These are phyloP conservation scores for Claviceps maximensis DNA, from an alignment of 2,329 filamentous ascomycete genomes.

Conservation along the genomic window DNA sequence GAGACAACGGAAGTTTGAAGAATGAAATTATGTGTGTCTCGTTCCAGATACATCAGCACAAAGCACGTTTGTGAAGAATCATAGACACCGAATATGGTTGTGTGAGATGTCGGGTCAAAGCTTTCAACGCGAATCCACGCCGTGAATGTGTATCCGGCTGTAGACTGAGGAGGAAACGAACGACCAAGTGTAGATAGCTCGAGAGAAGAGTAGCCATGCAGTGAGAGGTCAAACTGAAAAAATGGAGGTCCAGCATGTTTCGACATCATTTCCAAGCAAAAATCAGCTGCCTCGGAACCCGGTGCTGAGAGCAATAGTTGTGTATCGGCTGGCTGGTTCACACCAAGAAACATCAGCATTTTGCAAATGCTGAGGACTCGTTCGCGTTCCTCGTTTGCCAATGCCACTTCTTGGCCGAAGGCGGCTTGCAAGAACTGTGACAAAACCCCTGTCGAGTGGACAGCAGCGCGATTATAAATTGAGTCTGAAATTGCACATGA, in stretches of 20 bases:
- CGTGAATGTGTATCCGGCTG: slow-evolving; percentile 78
- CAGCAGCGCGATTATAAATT: slow-evolving; percentile 52
- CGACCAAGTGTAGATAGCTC: slow-evolving; percentile 79
- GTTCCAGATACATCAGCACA: slow-evolving; percentile 83
- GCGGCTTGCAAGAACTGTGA: slow-evolving; percentile 51
- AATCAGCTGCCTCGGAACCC: slow-evolving; percentile 46
- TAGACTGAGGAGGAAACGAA: slow-evolving; percentile 66
- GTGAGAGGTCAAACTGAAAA: slow-evolving; percentile 86
- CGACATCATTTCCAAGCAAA: slow-evolving; percentile 60
- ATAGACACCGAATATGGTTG: slow-evolving; percentile 90
- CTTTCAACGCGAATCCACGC: slow-evolving; percentile 81
- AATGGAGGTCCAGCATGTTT: slow-evolving; percentile 66
- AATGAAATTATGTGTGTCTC: slow-evolving; percentile 86
- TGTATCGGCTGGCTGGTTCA: slow-evolving; percentile 70
- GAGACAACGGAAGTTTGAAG: slow-evolving; percentile 89
- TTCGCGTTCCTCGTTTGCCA: slow-evolving; percentile 41
- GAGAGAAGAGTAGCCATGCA: slow-evolving; percentile 78
- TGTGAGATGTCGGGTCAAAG: slow-evolving; percentile 76
- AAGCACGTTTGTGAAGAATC: slow-evolving; percentile 89
- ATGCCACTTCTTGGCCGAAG: slow-evolving; percentile 37
- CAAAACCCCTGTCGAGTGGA: slow-evolving; percentile 61
- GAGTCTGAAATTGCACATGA: slow-evolving; percentile 45
- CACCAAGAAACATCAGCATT: slow-evolving; percentile 58
- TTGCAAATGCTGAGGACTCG: slow-evolving; percentile 55
- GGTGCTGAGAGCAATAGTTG: slow-evolving; percentile 52